Evolutionary conservation across 345 rosid species (phyloP), one percentile per base, ranked within the genome.

Genomic region (Microthlaspi erraticum): DNA sequence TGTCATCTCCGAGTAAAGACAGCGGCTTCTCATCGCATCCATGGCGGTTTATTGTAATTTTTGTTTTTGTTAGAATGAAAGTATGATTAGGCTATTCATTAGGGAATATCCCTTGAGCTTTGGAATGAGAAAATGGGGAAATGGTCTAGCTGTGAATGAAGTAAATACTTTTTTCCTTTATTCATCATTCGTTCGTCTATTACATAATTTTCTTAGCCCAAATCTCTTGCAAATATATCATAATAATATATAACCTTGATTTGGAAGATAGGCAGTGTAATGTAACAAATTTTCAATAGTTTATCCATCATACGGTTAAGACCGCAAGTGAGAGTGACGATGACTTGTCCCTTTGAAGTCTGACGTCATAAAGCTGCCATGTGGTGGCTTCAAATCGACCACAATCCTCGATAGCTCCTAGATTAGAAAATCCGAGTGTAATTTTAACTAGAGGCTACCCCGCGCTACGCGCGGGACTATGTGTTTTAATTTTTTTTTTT

Each of bases 21-120:
- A 38, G 39, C 3, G 33, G 64, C 7, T 63, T 63, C 48, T 63
- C 64, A 54, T 64, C 29, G 5, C 50, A 45, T 64, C 42, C 66
- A 32, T 62, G 23, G 77, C 34, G 55, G 62, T 71, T 43, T 2
- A 36, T 16, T 60, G 37, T 54, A 36, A 36, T 72, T 71, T 5
- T 72, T 71, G 3, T 6, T 71, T 61, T 72, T 63, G 70, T 16
- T 53, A 62, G 48, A 54, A 54, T 36, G 70, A 36, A 20, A 37
- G 34, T 64, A 56, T 72, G 66, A 65, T 46, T 56, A 73, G 77
- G 66, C 18, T 52, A 73, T 64, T 64, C 34, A 64, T 57, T 73
- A 64, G 43, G 17, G 23, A 43, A 55, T 36, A 38, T 16, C 70
- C 58, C 49, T 72, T 72, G 56, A 62, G 36, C 39, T 43, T 34